Conservation (phyloP, 2,329 filamentous ascomycete genomes). For the Epichloe typhina region DNA sequence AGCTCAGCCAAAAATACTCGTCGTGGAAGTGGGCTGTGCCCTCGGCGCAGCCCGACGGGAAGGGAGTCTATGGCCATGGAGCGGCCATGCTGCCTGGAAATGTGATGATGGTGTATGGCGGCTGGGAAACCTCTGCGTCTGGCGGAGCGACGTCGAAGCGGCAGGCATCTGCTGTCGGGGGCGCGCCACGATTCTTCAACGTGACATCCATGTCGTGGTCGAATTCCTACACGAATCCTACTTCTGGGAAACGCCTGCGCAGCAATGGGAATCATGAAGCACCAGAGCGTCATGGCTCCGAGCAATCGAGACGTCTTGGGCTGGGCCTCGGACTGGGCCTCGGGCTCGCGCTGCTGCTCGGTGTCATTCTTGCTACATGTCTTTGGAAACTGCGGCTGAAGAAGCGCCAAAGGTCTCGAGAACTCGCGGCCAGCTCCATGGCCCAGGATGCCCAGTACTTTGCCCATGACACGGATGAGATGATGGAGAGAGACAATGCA, state of each 20-base stretch:
- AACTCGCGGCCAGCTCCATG: conserved; percentile 34
- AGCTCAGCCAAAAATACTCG: conserved; percentile 63
- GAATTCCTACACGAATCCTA: conserved; percentile 35
- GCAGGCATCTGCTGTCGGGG: conserved; percentile 11
- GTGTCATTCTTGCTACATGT: conserved; percentile 33
- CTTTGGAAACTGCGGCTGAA: conserved; percentile 34
- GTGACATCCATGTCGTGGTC: conserved; percentile 43
- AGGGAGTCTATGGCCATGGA: conserved; percentile 49
- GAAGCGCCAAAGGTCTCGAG: conserved; percentile 23
- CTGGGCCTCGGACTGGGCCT: conserved; percentile 53
- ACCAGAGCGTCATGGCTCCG: conserved; percentile 10
- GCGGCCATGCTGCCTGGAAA: conserved; percentile 51
- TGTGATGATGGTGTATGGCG: conserved; percentile 55
- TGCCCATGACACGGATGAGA: conserved; percentile 30
- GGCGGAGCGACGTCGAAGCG: conserved; percentile 18
- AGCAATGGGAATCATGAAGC: conserved; percentile 7
- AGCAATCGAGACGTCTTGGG: conserved; percentile 28
- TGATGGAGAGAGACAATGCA: conserved; percentile 26
- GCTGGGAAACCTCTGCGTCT: conserved; percentile 35
- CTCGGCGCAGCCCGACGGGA: conserved; percentile 28
- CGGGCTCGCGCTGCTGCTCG: conserved; percentile 31
- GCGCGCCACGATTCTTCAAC: conserved; percentile 36
- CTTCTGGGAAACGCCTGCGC: conserved; percentile 1
- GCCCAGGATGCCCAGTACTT: conserved; percentile 37
- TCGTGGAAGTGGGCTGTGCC: conserved; percentile 63